phyloP scores from a whole-genome alignment of 2,329 filamentous ascomycete species.

The Colletotrichum australisinense region DNA sequence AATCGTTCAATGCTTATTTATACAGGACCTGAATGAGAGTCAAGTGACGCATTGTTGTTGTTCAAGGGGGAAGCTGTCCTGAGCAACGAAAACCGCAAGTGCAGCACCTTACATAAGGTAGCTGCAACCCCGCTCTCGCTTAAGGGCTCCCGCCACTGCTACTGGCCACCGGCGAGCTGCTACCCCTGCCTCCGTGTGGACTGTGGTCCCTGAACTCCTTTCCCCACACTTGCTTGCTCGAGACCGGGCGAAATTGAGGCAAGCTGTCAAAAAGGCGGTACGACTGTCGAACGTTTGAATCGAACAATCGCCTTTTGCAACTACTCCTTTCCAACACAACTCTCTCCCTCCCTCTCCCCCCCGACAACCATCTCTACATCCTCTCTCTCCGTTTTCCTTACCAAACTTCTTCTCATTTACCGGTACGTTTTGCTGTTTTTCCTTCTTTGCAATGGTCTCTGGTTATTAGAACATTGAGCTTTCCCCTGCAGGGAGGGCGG shows the following conservation, averaged over 20 bases:
- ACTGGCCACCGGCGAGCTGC: constrained; percentile 24
- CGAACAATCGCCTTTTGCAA: constrained; percentile 12
- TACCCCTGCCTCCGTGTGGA: constrained; percentile 29
- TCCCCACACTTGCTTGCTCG: constrained; percentile 43
- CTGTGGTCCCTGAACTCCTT: constrained; percentile 36
- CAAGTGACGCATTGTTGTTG: neutral
- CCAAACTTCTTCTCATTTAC: neutral
- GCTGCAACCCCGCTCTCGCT: constrained; percentile 33
- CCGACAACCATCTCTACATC: constrained; percentile 8
- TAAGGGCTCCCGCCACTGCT: constrained; percentile 1
- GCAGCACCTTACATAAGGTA: constrained; percentile 32
- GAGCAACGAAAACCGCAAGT: constrained; percentile 10
- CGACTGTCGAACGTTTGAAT: constrained; percentile 30
- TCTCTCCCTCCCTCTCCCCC: constrained; percentile 39
- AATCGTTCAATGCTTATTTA: no score
- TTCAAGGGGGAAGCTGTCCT: constrained; percentile 15
- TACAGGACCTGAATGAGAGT: neutral
- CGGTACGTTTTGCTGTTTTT: constrained; percentile 2
- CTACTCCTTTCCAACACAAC: constrained; percentile 11
- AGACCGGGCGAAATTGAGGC: constrained; percentile 41
- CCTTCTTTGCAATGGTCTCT: neutral
- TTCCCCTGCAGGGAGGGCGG: neutral
- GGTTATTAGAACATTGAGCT: neutral
- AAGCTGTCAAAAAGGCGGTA: constrained; percentile 48
- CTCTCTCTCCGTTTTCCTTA: neutral